These are phyloP conservation scores for Pascua guehoae DNA, from an alignment of 1,284 basidiomycete genomes.

Conservation along the genomic window DNA sequence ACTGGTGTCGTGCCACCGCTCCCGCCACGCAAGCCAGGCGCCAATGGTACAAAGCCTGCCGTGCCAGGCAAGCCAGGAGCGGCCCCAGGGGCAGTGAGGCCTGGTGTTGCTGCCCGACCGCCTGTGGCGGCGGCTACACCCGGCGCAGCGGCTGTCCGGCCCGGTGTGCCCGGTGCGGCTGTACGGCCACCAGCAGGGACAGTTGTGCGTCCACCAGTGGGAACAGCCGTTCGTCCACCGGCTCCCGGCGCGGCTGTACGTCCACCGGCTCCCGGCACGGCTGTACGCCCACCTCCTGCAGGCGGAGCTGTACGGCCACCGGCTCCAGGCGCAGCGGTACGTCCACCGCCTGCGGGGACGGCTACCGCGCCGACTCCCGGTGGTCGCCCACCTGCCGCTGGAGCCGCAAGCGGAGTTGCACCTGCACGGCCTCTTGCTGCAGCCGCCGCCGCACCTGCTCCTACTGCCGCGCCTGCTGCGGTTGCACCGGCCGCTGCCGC, in stretches of 20 bases:
- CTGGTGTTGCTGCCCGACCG: background rate
- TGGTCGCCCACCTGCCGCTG: background rate
- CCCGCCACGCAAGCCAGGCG: slow-evolving; percentile 9
- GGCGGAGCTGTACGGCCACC: background rate
- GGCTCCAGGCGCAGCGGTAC: background rate
- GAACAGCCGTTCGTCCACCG: background rate
- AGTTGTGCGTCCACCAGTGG: background rate
- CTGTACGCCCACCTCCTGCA: background rate
- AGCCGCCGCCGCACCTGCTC: background rate
- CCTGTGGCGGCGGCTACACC: background rate
- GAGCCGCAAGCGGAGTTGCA: background rate
- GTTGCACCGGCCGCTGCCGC: background rate
- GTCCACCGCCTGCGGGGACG: background rate
- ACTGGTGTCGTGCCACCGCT: slow-evolving; percentile 40
- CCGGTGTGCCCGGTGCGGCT: background rate
- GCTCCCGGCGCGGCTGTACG: background rate
- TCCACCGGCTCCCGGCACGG: background rate
- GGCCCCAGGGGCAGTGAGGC: background rate
- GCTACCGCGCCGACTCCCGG: background rate
- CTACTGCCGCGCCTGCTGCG: background rate
- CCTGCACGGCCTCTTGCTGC: background rate
- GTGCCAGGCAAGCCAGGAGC: slow-evolving; percentile 6
- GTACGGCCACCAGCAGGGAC: slow-evolving; percentile 1
- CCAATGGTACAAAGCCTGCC: slow-evolving; percentile 6
- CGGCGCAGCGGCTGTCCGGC: background rate